These are phyloP conservation scores for Trichoderma atroviride DNA, from an alignment of 2,329 filamentous ascomycete species.

Conservation along the genomic window DNA sequence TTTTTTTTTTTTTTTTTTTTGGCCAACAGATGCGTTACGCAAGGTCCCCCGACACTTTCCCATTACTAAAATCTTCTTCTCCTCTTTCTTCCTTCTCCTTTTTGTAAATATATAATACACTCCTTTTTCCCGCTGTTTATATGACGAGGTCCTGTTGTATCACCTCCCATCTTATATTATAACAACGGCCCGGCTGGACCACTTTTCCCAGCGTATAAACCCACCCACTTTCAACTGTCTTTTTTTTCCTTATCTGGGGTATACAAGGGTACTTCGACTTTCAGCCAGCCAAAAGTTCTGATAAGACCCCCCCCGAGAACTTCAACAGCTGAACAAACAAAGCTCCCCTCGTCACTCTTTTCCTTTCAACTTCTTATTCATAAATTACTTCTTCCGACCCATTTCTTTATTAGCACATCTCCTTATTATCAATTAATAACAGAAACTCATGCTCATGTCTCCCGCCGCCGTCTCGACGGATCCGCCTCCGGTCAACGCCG, in stretches of 20 bases:
- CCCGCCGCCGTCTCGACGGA: conserved; percentile 22
- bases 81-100: not conserved
- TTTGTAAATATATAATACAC: not conserved
- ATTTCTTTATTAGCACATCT: not conserved
- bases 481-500: conserved; percentile 30
- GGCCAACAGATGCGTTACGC: conserved; percentile 1
- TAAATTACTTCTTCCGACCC: not conserved
- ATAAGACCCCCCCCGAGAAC: not conserved
- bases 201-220: conserved; percentile 12
- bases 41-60: conserved; percentile 17
- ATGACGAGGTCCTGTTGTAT: not conserved
- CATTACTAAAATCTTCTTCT: conserved; percentile 19
- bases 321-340: not conserved
- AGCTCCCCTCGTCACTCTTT: no score
- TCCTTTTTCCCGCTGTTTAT: no score
- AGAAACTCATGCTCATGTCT: conserved; percentile 27
- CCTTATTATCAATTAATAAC: not conserved
- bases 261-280: not conserved
- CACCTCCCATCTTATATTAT: not conserved
- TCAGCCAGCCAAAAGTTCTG: not conserved
- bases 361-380: not conserved
- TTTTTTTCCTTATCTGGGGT: conserved; percentile 15
- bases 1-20: not conserved
- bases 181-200: not conserved
- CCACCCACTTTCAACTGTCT: conserved; percentile 23